Base-by-base conservation (phyloP, 768 basidiomycete species). In the Lactifluus piperatus region DNA sequence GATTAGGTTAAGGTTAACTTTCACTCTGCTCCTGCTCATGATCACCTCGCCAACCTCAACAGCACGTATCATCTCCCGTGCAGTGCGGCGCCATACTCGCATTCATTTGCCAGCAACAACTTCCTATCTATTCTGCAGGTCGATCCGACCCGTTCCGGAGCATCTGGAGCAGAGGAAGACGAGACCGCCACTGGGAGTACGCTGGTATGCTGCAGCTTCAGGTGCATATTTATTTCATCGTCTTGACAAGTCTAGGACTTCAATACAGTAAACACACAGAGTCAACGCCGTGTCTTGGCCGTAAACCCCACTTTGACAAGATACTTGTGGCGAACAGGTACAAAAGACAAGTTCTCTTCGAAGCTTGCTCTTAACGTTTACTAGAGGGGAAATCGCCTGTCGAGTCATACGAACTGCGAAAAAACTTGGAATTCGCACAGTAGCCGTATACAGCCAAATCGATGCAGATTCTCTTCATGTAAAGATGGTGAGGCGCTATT, bases 381-480 rank as follows among this genome's bases (percentile, higher is more conserved):
- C 14, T 62, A 95, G 93, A 71, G 94, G 94, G 48, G 94, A 97
- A 72, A 97, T 97, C 63, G 93, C 94, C 5, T 97, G 94, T 71
- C 85, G 94, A 20, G 91, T 97, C 45, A 95, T 95, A 56, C 85
- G 89, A 26, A 95, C 94, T 0, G 91, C 91, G 2, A 83, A 78
- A 71, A 88, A 87, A 68, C 76, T 97, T 4, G 94, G 94, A 0
- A 86, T 97, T 69, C 85, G 81, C 77, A 93, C 91, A 0, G 94
- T 97, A 16, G 93, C 93, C 0, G 89, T 97, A 7, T 97, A 88
- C 69, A 91, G 88, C 60, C 91, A 94, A 48, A 91, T 83, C 7
- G 94, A 97, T 64, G 81, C 76, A 51, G 77, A 86, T 67, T 79
- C 91, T 0, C 70, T 94, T 60, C 94, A 97, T 70, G 92, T 94